Evolutionary conservation across 108 stramenopile genomes (phyloP), one percentile per base, ranked within the genome.

Genomic region (Schizochytrium sp.): DNA sequence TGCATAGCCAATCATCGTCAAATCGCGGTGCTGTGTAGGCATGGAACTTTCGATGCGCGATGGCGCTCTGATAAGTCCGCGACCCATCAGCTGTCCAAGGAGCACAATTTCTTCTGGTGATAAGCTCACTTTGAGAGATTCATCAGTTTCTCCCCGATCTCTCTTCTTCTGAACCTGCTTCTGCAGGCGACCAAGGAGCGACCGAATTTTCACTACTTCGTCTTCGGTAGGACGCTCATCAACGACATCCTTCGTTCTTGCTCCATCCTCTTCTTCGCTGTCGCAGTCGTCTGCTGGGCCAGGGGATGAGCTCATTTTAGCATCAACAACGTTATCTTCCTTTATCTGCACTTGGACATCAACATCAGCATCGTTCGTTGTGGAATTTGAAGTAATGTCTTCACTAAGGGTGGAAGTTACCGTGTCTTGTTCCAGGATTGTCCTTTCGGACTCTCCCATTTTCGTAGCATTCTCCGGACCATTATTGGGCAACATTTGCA

Each of bases 1-100:
- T 38, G 64, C 64, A 44, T 69, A 69, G 10, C 44, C 42, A 7
- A 69, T 44, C 64, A 69, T 69, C 5, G 64, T 69, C 64, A 69
- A 44, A 8, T 69, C 19, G 10, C 64, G 64, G 5, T 15, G 19
- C 0, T 44, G 42, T 38, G 7, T 38, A 12, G 1, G 42, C 8
- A 69, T 38, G 42, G 64, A 28, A 1, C 42, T 69, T 3, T 7
- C 64, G 12, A 69, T 38, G 12, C 64, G 64, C 7, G 64, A 69
- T 8, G 64, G 64, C 44, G 64, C 64, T 13, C 64, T 38, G 64
- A 69, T 69, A 8, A 69, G 3, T 38, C 64, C 64, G 10, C 28
- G 64, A 38, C 44, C 64, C 64, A 69, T 7, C 42, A 69, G 64
- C 28, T 69, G 64, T 7, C 64, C 64, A 38, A 69, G 64, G 2